phyloP scores from a whole-genome alignment of 371 early-diverging fungal species.

The Conidiobolus incongruus region DNA sequence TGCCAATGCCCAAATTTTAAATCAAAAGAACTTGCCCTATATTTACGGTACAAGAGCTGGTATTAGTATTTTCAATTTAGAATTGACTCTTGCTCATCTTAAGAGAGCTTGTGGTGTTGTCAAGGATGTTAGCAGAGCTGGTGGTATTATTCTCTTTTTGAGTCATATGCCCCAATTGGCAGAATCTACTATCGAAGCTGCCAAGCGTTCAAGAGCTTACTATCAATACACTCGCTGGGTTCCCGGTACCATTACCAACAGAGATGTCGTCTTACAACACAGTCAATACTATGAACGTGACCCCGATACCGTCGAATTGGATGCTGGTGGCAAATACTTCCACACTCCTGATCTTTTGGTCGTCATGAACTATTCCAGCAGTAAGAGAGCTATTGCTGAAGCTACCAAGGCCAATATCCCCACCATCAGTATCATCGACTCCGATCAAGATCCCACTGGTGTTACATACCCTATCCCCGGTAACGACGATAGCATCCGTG shows the following conservation, averaged over 20 bases:
- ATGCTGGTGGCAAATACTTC: constrained; percentile 20
- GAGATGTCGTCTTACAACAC: constrained; percentile 32
- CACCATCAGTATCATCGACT: constrained; percentile 78
- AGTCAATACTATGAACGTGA: constrained; percentile 2
- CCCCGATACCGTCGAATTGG: too few species aligned
- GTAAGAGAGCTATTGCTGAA: constrained; percentile 57
- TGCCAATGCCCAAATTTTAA: constrained; percentile 53
- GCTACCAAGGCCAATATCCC: constrained; percentile 63
- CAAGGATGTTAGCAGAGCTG: constrained; percentile 43
- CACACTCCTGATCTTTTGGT: constrained; percentile 83
- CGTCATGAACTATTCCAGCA: constrained; percentile 64
- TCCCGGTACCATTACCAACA: constrained; percentile 79
- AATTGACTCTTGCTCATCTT: constrained; percentile 72
- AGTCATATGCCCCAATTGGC: constrained; percentile 52
- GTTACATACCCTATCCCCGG: constrained; percentile 93
- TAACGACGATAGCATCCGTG: constrained; percentile 75
- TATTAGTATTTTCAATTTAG: constrained; percentile 84
- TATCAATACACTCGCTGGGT: constrained; percentile 67
- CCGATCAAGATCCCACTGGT: constrained; percentile 68
- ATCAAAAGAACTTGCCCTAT: constrained; percentile 60
- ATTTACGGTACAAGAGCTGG: constrained; percentile 82
- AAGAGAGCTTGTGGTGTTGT: constrained; percentile 61
- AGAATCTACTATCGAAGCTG: constrained; percentile 54
- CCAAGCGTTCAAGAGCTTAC: constrained; percentile 47
- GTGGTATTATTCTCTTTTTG: constrained; percentile 77